Conservation (phyloP, 306 rosid genomes). For the Inga laurina region DNA sequence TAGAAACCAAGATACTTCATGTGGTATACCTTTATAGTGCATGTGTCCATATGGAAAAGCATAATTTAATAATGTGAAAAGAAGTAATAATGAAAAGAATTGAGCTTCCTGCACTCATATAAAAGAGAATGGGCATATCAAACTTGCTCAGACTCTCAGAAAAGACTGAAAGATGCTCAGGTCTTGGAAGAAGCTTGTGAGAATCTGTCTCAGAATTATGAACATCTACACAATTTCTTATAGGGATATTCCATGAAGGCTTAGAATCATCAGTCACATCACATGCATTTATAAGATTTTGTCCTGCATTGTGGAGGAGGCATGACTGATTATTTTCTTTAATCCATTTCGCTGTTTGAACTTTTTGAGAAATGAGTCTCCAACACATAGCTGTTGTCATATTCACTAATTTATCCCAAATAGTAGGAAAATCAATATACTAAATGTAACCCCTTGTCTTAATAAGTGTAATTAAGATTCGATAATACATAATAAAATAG, state of each 20-base stretch:
- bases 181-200: slow-evolving; percentile 61
- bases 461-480: no score
- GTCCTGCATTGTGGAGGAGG: slow-evolving; percentile 52
- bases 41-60: not conserved
- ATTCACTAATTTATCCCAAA: no score
- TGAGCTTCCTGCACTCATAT: slow-evolving; percentile 16
- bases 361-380: slow-evolving; percentile 82
- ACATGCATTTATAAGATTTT: slow-evolving; percentile 64
- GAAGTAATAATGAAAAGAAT: slow-evolving; percentile 6
- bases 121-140: slow-evolving; percentile 54
- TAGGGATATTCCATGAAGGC: slow-evolving; percentile 74
- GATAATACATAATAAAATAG: no score
- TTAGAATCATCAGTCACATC: slow-evolving; percentile 62
- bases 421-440: no score
- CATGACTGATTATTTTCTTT: slow-evolving; percentile 68
- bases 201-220: slow-evolving; percentile 43
- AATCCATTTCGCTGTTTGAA: slow-evolving; percentile 96
- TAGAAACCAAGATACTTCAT: no score
- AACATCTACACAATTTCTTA: slow-evolving; percentile 65
- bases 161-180: slow-evolving; percentile 66
- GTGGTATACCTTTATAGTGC: not conserved
- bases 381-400: no score
- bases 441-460: no score
- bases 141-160: slow-evolving; percentile 63
- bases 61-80: slow-evolving; percentile 12